phyloP scores from a whole-genome alignment of 164 flowering plant genomes.

The Berberis vulgaris region DNA sequence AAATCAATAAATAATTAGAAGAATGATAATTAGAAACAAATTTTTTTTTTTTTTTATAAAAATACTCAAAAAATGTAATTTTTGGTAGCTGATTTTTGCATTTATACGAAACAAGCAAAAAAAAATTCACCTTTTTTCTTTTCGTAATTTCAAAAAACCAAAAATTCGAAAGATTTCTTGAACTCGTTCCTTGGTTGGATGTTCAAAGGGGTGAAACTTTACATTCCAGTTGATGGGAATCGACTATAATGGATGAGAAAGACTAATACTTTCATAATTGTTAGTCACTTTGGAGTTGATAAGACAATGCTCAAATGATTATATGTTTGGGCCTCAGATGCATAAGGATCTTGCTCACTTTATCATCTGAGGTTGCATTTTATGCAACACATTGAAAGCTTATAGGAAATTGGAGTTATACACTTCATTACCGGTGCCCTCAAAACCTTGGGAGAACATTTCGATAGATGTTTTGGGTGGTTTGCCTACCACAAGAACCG shows the following conservation, averaged over 20 bases:
- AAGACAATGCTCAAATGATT: neutral
- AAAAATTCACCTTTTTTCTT: too few species aligned
- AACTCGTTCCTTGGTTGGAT: neutral
- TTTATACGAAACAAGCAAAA: too few species aligned
- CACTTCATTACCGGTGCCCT: neutral
- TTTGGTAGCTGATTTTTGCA: too few species aligned
- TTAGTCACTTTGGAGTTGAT: neutral
- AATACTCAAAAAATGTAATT: too few species aligned
- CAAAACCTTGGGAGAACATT: neutral
- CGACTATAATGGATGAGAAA: neutral
- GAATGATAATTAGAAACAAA: too few species aligned
- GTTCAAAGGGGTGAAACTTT: neutral
- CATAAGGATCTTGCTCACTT: neutral
- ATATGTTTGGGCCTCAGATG: neutral
- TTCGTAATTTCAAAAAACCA: too few species aligned
- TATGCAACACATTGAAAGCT: neutral
- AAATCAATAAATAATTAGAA: too few species aligned
- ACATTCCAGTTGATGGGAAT: neutral
- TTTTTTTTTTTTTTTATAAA: too few species aligned
- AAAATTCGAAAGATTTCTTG: too few species aligned
- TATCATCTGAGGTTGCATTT: neutral
- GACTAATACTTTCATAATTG: neutral
- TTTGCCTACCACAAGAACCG: neutral
- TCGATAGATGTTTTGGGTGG: conserved; percentile 1
- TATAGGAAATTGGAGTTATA: neutral